These are phyloP conservation scores for Cutaneotrichosporon sp. DNA, from an alignment of 1,284 basidiomycete genomes.

Conservation along the genomic window DNA sequence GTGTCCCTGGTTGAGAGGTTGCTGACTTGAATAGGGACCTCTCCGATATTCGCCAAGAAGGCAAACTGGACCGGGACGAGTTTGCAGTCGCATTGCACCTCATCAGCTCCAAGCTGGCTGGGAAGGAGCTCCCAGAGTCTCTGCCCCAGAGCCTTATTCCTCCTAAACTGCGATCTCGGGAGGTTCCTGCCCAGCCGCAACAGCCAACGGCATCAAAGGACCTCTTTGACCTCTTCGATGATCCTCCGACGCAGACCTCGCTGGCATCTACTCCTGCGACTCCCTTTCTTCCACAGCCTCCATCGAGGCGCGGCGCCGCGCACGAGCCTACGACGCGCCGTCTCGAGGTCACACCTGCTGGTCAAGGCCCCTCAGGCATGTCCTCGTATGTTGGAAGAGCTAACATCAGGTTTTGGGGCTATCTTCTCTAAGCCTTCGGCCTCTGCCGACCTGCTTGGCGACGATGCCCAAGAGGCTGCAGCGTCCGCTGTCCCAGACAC, in stretches of 20 bases:
- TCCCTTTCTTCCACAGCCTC: constrained; percentile 34
- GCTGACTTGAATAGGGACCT: constrained; percentile 69
- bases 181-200: neutral
- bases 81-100: constrained; percentile 97
- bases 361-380: neutral
- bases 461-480: constrained; percentile 33
- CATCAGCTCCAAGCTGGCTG: constrained; percentile 82
- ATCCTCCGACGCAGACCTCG: constrained; percentile 19
- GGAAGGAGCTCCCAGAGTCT: constrained; percentile 72
- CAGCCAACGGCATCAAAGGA: constrained; percentile 38
- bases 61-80: constrained; percentile 81
- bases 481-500: constrained; percentile 48
- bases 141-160: constrained; percentile 78
- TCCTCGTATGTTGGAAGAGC: neutral
- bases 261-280: constrained; percentile 16
- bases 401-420: neutral
- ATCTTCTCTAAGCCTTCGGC: neutral
- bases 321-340: neutral
- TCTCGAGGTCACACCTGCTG: neutral
- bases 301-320: constrained; percentile 20
- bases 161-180: constrained; percentile 55
- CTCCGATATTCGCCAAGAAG: constrained; percentile 85
- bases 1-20: constrained; percentile 34
- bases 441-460: constrained; percentile 44
- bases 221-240: constrained; percentile 52